These are phyloP conservation scores for Ascochyta lentis DNA, from an alignment of 2,329 filamentous ascomycete species.

Conservation along the genomic window DNA sequence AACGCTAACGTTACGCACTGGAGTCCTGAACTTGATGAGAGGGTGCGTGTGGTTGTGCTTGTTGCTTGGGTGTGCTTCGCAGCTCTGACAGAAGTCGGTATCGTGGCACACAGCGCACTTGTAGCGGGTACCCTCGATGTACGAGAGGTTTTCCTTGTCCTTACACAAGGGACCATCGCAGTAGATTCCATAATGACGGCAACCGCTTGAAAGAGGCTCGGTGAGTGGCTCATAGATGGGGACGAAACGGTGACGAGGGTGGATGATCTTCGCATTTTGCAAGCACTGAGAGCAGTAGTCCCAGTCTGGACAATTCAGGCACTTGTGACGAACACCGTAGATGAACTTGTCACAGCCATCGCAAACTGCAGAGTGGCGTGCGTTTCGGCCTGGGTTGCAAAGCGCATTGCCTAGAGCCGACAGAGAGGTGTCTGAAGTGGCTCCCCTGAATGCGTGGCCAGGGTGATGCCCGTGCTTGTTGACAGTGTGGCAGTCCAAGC, in stretches of 20 bases:
- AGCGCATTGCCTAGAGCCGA: conserved; percentile 69
- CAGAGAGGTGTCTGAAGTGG: conserved; percentile 64
- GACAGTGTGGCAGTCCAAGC: conserved; percentile 77
- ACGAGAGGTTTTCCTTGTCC: conserved; percentile 58
- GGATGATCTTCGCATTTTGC: conserved; percentile 68
- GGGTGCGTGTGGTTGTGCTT: conserved; percentile 95
- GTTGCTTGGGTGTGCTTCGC: conserved; percentile 86
- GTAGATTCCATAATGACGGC: conserved; percentile 82
- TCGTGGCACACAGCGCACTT: conserved; percentile 98
- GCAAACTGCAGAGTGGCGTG: conserved; percentile 86
- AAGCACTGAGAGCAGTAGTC: conserved; percentile 88
- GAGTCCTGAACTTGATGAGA: conserved; percentile 94
- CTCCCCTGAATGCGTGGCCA: conserved; percentile 78
- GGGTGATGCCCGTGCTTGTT: conserved; percentile 91
- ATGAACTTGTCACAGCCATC: conserved; percentile 93
- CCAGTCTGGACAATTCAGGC: conserved; percentile 95
- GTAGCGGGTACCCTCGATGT: conserved; percentile 86
- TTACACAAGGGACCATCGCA: conserved; percentile 93
- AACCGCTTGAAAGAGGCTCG: conserved; percentile 54
- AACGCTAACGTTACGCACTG: conserved; percentile 85
- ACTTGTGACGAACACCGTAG: conserved; percentile 91
- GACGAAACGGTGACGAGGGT: conserved; percentile 87
- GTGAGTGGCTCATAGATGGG: conserved; percentile 78
- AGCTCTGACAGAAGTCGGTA: conserved; percentile 91
- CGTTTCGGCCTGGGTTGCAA: conserved; percentile 79